Conservation (phyloP, 257 asterid genomes). For the Ajuga chamaepitys region DNA sequence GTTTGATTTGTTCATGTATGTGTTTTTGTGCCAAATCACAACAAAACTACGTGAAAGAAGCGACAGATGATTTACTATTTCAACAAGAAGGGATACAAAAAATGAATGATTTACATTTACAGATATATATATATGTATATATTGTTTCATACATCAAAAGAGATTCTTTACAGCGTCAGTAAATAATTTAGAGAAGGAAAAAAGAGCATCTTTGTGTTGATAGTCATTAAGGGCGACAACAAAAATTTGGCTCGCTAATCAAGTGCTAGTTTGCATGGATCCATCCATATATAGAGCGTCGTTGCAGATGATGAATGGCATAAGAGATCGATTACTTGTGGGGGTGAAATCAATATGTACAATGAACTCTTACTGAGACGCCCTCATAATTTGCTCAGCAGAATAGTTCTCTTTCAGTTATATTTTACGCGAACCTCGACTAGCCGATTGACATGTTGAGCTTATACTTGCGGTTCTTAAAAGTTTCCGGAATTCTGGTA, state of each 20-base stretch:
- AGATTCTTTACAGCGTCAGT: background rate
- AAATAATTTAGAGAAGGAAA: slow-evolving; percentile 2
- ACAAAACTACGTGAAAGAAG: no score
- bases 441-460: slow-evolving; percentile 38
- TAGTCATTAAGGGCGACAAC: background rate
- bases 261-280: background rate
- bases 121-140: background rate
- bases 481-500: slow-evolving; percentile 82
- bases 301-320: background rate
- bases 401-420: slow-evolving; percentile 9
- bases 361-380: background rate
- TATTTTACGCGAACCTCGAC: slow-evolving; percentile 17
- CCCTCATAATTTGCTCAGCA: background rate
- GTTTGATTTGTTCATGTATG: no score
- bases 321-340: background rate
- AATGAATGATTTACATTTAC: background rate
- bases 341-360: background rate
- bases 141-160: background rate
- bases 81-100: background rate
- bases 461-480: slow-evolving; percentile 85
- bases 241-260: no score
- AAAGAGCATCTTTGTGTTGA: background rate
- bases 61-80: no score
- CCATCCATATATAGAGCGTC: no score
- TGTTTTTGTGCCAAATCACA: no score